Conservation (phyloP, 805 yeast species). For the Kazachstania psychrophila region DNA sequence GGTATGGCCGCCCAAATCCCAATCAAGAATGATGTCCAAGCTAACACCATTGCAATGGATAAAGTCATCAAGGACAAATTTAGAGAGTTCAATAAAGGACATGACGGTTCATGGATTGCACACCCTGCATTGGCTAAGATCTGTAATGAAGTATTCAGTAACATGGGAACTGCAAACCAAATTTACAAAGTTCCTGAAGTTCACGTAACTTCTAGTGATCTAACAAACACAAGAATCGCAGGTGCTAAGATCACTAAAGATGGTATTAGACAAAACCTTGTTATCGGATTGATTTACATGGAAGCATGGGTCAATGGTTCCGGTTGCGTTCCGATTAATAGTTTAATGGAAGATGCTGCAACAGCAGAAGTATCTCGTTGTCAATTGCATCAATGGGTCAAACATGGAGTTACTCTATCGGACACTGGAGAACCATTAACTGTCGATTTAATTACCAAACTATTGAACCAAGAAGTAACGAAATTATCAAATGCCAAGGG, state of each 20-base stretch:
- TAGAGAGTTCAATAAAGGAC: constrained; percentile 69
- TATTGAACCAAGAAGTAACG: constrained; percentile 54
- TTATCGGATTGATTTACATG: constrained; percentile 70
- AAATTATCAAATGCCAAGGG: constrained; percentile 37
- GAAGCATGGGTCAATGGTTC: constrained; percentile 80
- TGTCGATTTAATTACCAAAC: constrained; percentile 45
- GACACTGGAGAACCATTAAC: constrained; percentile 53
- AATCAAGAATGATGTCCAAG: constrained; percentile 57
- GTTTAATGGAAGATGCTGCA: constrained; percentile 84
- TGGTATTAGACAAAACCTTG: constrained; percentile 63
- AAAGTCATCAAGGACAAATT: constrained; percentile 68
- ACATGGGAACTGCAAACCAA: constrained; percentile 81
- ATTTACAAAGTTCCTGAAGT: constrained; percentile 40
- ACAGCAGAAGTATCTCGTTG: constrained; percentile 82
- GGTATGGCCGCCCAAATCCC: constrained; percentile 90
- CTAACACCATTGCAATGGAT: constrained; percentile 58
- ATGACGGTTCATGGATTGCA: constrained; percentile 87
- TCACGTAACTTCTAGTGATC: constrained; percentile 43
- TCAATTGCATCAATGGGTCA: constrained; percentile 77
- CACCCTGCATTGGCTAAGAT: constrained; percentile 75
- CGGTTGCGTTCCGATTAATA: constrained; percentile 81
- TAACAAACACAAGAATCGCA: constrained; percentile 54
- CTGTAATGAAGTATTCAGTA: constrained; percentile 62
- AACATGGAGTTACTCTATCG: constrained; percentile 50
- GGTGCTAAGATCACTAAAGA: constrained; percentile 55